Conservation (phyloP, 768 basidiomycete species). For the Trametes gibbosa region DNA sequence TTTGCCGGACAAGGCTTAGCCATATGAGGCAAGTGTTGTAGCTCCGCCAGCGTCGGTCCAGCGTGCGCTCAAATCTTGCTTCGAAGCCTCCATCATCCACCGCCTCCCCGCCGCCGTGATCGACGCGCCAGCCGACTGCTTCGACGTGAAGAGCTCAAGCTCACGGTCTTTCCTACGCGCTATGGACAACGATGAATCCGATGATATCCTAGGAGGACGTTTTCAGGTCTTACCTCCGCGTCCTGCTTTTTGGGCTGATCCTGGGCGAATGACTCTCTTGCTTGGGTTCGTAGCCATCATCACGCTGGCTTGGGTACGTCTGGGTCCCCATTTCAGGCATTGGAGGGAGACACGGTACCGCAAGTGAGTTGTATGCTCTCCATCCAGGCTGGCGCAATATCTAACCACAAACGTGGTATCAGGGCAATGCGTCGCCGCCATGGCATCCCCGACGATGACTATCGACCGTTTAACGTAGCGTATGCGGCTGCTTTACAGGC, state of each 20-base stretch:
- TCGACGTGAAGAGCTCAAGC: conserved; percentile 21
- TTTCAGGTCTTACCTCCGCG: conserved; percentile 34
- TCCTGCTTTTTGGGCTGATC: conserved; percentile 32
- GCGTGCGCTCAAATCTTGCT: conserved; percentile 7
- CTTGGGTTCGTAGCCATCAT: conserved; percentile 13
- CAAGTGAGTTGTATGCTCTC: conserved; percentile 46
- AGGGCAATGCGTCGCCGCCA: conserved; percentile 74
- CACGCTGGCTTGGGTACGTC: conserved; percentile 16
- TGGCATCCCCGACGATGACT: conserved; percentile 82
- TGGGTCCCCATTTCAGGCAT: conserved; percentile 42
- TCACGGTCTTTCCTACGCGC: conserved; percentile 19
- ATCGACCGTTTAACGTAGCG: conserved; percentile 84
- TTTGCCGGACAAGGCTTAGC: conserved; percentile 1
- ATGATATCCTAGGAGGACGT: conserved; percentile 69
- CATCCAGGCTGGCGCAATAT: conserved; percentile 2
- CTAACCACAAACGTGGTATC: conserved; percentile 7
- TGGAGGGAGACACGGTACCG: conserved; percentile 65
- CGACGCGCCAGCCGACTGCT: conserved; percentile 8
- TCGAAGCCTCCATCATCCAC: conserved; percentile 10
- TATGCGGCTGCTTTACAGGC: conserved; percentile 57
- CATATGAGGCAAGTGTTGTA: conserved; percentile 15
- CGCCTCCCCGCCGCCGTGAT: conserved; percentile 1
- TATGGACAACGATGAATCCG: conserved; percentile 61
- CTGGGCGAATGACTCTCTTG: conserved; percentile 15
- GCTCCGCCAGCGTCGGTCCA: conserved; percentile 14